Conservation (phyloP, 768 basidiomycete genomes). For the Paxillus ammoniavirescens region DNA sequence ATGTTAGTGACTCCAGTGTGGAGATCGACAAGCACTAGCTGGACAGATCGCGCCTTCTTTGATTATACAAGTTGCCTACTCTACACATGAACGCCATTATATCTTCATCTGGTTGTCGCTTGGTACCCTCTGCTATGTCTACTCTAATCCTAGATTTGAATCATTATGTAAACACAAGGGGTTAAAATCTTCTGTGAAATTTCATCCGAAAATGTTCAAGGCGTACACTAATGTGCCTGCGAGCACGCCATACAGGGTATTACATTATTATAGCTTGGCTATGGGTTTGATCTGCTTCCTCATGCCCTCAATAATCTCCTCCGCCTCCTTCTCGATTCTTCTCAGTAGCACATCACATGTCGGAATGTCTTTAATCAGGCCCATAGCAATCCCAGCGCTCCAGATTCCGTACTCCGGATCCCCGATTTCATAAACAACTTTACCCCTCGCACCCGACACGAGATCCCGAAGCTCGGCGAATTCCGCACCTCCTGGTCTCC, state of each 20-base stretch:
- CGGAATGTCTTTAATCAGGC: conserved; percentile 81
- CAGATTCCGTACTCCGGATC: conserved; percentile 89
- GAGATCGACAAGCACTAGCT: conserved; percentile 45
- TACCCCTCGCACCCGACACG: conserved; percentile 69
- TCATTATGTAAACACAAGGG: too few species aligned
- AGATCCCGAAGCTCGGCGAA: conserved; percentile 83
- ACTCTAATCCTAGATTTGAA: too few species aligned
- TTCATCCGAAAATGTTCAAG: too few species aligned
- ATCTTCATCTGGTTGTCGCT: conserved; percentile 29
- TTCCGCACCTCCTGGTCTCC: conserved; percentile 78
- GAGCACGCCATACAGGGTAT: neutral
- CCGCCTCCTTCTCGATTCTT: conserved; percentile 73
- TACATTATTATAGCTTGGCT: conserved; percentile 18
- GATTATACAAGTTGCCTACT: neutral
- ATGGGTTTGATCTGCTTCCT: conserved; percentile 19
- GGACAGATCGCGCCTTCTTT: neutral
- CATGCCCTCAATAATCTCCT: conserved; percentile 58
- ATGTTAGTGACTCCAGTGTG: conserved; percentile 64
- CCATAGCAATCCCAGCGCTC: conserved; percentile 64
- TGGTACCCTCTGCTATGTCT: too few species aligned
- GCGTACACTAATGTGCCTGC: too few species aligned
- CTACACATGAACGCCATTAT: conserved; percentile 10
- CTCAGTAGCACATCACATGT: conserved; percentile 71
- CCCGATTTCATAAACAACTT: conserved; percentile 76
- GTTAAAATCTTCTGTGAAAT: too few species aligned